A percentile compares a stretch with the other conserved stretches of the same genome.
These are phyloP conservation scores for Diplogelasinospora grovesii DNA, from an alignment of 495 filamentous ascomycete species.

Conservation along the genomic window DNA sequence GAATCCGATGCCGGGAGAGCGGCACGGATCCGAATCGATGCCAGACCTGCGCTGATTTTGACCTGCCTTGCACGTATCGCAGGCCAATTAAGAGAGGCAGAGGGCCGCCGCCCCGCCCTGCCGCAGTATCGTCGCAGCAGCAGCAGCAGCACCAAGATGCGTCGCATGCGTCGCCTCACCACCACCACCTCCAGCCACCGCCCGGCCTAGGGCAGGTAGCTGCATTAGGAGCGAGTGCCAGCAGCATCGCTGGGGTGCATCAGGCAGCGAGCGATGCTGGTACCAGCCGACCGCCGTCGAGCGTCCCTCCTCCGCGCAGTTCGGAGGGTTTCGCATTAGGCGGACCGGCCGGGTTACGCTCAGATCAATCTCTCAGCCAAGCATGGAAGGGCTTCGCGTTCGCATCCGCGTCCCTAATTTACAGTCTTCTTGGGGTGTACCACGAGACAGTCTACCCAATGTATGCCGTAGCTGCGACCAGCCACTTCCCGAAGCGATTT, in stretches of 20 bases:
- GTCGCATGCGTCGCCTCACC: conserved; percentile 1
- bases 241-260: not conserved
- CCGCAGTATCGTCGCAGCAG: no score
- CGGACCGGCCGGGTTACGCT: not conserved
- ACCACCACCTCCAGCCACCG: conserved; percentile 1
- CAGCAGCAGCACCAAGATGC: not conserved
- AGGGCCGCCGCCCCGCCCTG: no score
- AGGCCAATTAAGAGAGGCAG: conserved; percentile 9
- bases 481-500: conserved; percentile 3
- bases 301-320: conserved; percentile 1
- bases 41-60: conserved; percentile 23
- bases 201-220: not conserved
- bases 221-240: conserved; percentile 2
- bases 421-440: conserved; percentile 34
- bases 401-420: conserved; percentile 8
- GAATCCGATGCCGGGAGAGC: conserved; percentile 27
- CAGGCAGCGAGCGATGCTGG: conserved; percentile 3
- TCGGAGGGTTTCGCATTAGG: not conserved
- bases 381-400: conserved; percentile 12
- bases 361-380: conserved; percentile 9
- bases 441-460: conserved; percentile 39
- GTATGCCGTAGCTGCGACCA: conserved; percentile 5
- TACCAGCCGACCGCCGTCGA: conserved; percentile 1
- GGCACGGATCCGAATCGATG: conserved; percentile 17
- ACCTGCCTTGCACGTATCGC: conserved; percentile 12